A percentile compares a stretch with the other conserved stretches of the same genome.
phyloP scores from a whole-genome alignment of 352 stramenopile species.

The Globisporangium acanthophoron region DNA sequence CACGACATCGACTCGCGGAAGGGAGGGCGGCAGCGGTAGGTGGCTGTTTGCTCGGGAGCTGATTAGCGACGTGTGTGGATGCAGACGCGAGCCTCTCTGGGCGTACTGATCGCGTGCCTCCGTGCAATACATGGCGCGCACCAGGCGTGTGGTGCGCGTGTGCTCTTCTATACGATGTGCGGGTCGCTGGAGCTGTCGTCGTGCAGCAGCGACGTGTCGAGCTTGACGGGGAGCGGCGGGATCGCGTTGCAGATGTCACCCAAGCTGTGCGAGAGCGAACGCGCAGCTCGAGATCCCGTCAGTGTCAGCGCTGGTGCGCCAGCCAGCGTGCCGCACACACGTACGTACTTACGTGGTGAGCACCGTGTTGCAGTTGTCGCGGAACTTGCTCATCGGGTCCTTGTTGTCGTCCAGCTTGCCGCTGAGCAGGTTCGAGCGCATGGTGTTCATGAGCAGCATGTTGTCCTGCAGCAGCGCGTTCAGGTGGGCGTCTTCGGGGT shows the following conservation, averaged over 20 bases:
- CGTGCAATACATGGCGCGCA: background rate
- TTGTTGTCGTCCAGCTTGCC: slow-evolving; percentile 49
- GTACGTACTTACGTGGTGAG: slow-evolving; percentile 47
- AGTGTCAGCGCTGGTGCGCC: too few species aligned
- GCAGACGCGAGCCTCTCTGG: background rate
- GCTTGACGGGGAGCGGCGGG: slow-evolving; percentile 52
- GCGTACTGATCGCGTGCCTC: background rate
- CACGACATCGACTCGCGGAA: background rate
- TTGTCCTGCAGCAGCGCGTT: slow-evolving; percentile 65
- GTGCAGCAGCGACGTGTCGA: slow-evolving; percentile 67
- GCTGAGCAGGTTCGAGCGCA: slow-evolving; percentile 63
- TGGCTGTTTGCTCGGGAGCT: background rate
- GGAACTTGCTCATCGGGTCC: slow-evolving; percentile 58
- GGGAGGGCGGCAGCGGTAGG: background rate
- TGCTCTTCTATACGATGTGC: slow-evolving; percentile 8
- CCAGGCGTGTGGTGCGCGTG: background rate
- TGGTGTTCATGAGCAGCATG: slow-evolving; percentile 48
- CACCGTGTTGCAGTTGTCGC: slow-evolving; percentile 57
- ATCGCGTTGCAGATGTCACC: slow-evolving; percentile 55
- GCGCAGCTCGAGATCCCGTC: background rate
- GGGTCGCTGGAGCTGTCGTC: slow-evolving; percentile 13
- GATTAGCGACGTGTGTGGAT: background rate
- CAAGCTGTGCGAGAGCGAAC: slow-evolving; percentile 22
- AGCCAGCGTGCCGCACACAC: background rate
- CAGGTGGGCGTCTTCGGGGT: slow-evolving; percentile 40